Percentiles rank a stretch among this genome's conserved stretches.
These are phyloP conservation scores for Filobasidium wieringae DNA, from an alignment of 768 basidiomycete genomes.

Conservation along the genomic window DNA sequence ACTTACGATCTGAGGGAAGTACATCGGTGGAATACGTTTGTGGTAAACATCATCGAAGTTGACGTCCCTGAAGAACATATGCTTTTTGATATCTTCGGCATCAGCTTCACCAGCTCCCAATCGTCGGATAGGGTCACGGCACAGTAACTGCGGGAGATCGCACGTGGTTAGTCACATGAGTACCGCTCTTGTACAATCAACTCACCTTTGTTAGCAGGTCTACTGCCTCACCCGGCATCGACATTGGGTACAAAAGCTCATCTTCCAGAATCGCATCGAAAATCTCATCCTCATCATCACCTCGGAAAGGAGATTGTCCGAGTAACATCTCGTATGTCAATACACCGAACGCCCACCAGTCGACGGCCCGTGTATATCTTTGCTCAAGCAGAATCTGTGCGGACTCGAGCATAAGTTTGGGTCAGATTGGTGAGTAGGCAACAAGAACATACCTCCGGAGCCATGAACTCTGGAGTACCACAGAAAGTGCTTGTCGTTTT, in stretches of 20 bases:
- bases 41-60: slow-evolving; percentile 93
- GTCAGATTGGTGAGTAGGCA: not conserved
- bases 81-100: slow-evolving; percentile 92
- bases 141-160: slow-evolving; percentile 55
- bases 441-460: slow-evolving; percentile 66
- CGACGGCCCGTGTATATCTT: slow-evolving; percentile 93
- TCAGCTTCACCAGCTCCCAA: slow-evolving; percentile 84
- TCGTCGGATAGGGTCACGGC: slow-evolving; percentile 78
- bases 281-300: slow-evolving; percentile 98
- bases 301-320: slow-evolving; percentile 97
- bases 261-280: slow-evolving; percentile 98
- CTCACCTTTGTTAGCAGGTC: slow-evolving; percentile 83
- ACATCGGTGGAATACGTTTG: slow-evolving; percentile 93
- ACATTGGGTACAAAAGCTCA: slow-evolving; percentile 95
- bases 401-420: too few relatives aligned
- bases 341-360: slow-evolving; percentile 99
- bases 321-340: slow-evolving; percentile 97
- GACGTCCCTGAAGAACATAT: slow-evolving; percentile 97
- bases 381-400: slow-evolving; percentile 95
- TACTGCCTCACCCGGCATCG: slow-evolving; percentile 95
- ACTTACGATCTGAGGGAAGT: slow-evolving; percentile 88
- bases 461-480: slow-evolving; percentile 99
- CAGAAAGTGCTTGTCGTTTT: slow-evolving; percentile 97
- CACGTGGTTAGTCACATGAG: slow-evolving; percentile 12
- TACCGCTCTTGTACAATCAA: not conserved